These are phyloP conservation scores for Chalciporus sp. DNA, from an alignment of 1,284 basidiomycete species.

Conservation along the genomic window DNA sequence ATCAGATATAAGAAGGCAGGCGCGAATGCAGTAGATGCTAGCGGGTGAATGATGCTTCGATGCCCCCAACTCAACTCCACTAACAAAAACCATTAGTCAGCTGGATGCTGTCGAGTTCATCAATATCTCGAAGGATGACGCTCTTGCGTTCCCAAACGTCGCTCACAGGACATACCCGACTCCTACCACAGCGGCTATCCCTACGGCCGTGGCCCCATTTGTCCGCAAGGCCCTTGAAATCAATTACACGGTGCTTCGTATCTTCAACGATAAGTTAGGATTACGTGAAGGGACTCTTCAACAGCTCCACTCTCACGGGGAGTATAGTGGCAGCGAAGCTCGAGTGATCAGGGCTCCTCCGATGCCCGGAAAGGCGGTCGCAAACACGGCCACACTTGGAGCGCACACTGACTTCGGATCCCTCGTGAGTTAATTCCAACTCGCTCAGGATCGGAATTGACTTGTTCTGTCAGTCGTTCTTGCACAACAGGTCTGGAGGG, in stretches of 20 bases:
- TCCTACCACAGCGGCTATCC: conserved; percentile 52
- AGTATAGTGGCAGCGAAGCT: conserved; percentile 62
- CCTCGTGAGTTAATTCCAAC: conserved; percentile 13
- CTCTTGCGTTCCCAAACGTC: conserved; percentile 53
- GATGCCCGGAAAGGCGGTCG: conserved; percentile 23
- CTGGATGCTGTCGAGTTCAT: conserved; percentile 64
- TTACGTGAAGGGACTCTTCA: conserved; percentile 53
- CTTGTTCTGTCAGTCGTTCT: conserved; percentile 41
- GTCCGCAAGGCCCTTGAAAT: conserved; percentile 58
- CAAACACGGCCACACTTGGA: conserved; percentile 44
- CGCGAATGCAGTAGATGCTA: conserved; percentile 62
- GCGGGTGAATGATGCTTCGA: conserved; percentile 38
- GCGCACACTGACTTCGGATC: conserved; percentile 63
- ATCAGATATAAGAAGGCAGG: conserved; percentile 66
- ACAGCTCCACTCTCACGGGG: conserved; percentile 45
- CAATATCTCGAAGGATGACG: conserved; percentile 70
- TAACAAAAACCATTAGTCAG: conserved; percentile 8
- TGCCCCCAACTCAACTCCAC: too few species aligned
- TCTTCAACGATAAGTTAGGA: conserved; percentile 60
- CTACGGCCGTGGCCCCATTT: conserved; percentile 53
- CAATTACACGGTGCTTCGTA: conserved; percentile 52
- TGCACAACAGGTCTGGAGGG: conserved; percentile 73
- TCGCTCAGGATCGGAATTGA: too few species aligned
- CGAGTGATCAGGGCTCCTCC: conserved; percentile 35
- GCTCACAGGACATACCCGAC: conserved; percentile 33